Conservation (phyloP, 1,284 basidiomycete species). For the Cyathus olla region DNA sequence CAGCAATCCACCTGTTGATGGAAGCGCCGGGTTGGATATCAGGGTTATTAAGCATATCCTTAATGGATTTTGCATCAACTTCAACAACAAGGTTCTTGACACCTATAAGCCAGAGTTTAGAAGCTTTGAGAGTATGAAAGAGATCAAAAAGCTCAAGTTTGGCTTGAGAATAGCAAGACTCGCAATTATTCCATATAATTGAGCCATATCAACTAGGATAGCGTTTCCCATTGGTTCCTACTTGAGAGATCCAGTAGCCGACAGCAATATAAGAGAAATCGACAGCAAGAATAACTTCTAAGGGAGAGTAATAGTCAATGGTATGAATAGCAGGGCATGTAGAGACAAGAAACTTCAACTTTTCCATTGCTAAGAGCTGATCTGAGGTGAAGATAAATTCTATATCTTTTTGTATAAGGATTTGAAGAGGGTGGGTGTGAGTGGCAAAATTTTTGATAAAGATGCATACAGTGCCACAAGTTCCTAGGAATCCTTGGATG, state of each 20-base stretch:
- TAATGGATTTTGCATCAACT: constrained; percentile 44
- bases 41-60: constrained; percentile 50
- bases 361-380: constrained; percentile 27
- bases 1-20: constrained; percentile 52
- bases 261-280: constrained; percentile 44
- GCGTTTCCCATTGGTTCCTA: constrained; percentile 21
- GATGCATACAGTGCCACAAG: constrained; percentile 1
- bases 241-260: constrained; percentile 42
- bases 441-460: constrained; percentile 22
- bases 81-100: constrained; percentile 38
- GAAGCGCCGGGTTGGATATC: constrained; percentile 45
- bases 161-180: constrained; percentile 44
- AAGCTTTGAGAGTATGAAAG: constrained; percentile 29
- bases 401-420: constrained; percentile 34
- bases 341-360: constrained; percentile 34
- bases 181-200: constrained; percentile 36
- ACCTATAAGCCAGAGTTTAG: constrained; percentile 33
- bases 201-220: constrained; percentile 36
- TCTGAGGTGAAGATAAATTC: constrained; percentile 28
- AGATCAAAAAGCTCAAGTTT: constrained; percentile 47
- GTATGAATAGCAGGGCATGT: constrained; percentile 26
- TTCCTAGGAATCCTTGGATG: constrained; percentile 4
- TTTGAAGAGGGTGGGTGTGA: constrained; percentile 27
- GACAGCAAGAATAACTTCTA: constrained; percentile 45
- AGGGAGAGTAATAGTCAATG: constrained; percentile 40